Conservation (phyloP, 345 rosid species). For the Eucalyptus sideroxylon region DNA sequence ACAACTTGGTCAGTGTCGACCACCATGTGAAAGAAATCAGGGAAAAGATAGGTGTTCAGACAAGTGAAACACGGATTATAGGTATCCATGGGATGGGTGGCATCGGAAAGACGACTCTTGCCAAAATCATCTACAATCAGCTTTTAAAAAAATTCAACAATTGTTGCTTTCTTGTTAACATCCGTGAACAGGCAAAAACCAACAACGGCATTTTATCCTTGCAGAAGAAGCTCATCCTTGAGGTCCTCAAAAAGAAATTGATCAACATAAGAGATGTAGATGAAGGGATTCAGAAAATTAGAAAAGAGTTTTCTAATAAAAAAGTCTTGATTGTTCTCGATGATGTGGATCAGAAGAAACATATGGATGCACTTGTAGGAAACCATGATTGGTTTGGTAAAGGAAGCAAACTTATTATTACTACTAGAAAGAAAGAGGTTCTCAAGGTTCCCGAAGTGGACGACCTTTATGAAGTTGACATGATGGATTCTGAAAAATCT, state of each 20-base stretch:
- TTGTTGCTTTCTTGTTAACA: too few species aligned
- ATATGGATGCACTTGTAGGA: background rate
- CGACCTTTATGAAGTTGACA: rapidly evolving
- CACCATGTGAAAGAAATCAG: rapidly evolving
- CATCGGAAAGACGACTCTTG: too few species aligned
- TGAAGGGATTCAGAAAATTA: too few species aligned
- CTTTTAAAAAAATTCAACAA: rapidly evolving
- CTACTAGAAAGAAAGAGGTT: background rate
- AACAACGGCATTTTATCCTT: too few species aligned
- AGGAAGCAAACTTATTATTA: background rate
- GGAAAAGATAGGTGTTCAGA: too few species aligned
- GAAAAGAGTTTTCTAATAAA: rapidly evolving
- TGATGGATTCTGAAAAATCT: rapidly evolving
- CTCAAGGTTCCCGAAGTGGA: rapidly evolving
- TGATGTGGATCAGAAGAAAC: rapidly evolving
- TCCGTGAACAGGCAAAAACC: too few species aligned
- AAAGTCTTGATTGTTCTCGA: rapidly evolving
- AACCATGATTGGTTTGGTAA: rapidly evolving
- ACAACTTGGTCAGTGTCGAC: rapidly evolving
- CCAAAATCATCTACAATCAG: too few species aligned
- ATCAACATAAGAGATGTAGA: too few species aligned
- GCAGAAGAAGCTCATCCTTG: too few species aligned
- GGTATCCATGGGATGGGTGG: too few species aligned
- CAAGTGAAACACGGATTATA: too few species aligned
- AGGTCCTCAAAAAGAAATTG: too few species aligned